These are phyloP conservation scores for Quercus ilex DNA, from an alignment of 306 rosid genomes.

Conservation along the genomic window DNA sequence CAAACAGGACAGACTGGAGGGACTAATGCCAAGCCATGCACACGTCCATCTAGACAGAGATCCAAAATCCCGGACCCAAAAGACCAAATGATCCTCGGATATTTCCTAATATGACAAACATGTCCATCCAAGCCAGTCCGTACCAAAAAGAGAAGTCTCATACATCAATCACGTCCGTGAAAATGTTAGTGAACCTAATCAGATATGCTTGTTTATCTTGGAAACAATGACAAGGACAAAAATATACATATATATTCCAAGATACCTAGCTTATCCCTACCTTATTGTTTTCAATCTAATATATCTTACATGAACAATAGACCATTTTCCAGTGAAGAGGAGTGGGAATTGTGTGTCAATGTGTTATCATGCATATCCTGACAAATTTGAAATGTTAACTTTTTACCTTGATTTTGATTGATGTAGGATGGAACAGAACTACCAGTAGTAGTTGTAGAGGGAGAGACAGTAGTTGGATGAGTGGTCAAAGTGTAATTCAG, in stretches of 20 bases:
- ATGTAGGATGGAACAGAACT: conserved; percentile 40
- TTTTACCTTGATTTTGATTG: conserved; percentile 55
- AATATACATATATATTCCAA: neutral
- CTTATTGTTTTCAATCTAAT: too few relatives aligned
- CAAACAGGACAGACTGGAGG: neutral
- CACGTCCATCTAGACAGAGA: conserved; percentile 47
- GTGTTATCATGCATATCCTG: conserved; percentile 5
- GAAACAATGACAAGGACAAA: neutral
- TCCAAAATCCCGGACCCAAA: neutral
- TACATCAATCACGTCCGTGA: neutral
- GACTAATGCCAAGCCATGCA: conserved; percentile 57
- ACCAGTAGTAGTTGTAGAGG: conserved; percentile 18
- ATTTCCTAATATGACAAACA: neutral
- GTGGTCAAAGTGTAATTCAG: conserved; percentile 35
- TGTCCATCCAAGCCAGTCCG: neutral
- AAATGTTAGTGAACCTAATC: neutral
- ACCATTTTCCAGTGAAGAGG: neutral
- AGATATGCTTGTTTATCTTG: neutral
- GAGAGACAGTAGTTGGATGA: conserved; percentile 15
- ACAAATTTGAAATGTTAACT: neutral
- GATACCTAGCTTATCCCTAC: neutral
- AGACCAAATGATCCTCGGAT: neutral
- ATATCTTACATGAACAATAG: neutral
- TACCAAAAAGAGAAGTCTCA: neutral
- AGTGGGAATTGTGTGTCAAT: neutral